phyloP scores from a whole-genome alignment of 192 early-diverging fungal species.

The Lobosporangium transversale region DNA sequence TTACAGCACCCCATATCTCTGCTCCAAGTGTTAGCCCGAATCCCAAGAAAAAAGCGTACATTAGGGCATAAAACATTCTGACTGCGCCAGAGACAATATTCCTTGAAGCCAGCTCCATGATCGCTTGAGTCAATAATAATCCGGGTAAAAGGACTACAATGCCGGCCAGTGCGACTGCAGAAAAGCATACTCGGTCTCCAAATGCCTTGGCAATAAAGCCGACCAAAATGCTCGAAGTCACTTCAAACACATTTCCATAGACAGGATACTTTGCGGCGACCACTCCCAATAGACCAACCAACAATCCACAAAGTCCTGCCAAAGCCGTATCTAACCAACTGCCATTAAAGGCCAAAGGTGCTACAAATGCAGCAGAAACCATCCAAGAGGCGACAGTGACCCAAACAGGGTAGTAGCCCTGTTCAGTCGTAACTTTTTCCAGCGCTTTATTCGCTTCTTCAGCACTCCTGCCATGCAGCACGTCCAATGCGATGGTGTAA shows the following conservation, averaged over 20 bases:
- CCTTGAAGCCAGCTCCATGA: conserved; percentile 88
- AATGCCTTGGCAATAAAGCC: conserved; percentile 70
- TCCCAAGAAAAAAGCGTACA: conserved; percentile 80
- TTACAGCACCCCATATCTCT: conserved; percentile 48
- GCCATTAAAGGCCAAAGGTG: conserved; percentile 66
- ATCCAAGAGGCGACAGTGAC: conserved; percentile 46
- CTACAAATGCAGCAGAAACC: conserved; percentile 58
- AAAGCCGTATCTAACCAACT: conserved; percentile 63
- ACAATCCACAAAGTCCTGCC: conserved; percentile 45
- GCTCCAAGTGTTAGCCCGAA: conserved; percentile 75
- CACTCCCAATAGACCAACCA: conserved; percentile 71
- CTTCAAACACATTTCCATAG: conserved; percentile 78
- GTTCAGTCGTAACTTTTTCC: conserved; percentile 60
- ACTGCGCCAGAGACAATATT: conserved; percentile 91
- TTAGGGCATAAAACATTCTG: conserved; percentile 82
- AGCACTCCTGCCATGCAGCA: conserved; percentile 68
- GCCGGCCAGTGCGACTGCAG: conserved; percentile 67
- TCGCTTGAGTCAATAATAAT: conserved; percentile 79
- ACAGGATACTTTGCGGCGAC: conserved; percentile 69
- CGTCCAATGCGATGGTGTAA: conserved; percentile 69
- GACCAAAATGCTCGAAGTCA: conserved; percentile 70
- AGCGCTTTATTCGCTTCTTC: conserved; percentile 66
- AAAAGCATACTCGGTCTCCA: conserved; percentile 69
- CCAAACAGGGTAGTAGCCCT: conserved; percentile 43
- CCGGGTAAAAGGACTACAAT: conserved; percentile 76